Base-by-base conservation (phyloP, 2,329 filamentous ascomycete species). In the Hypomyces rosellus region DNA sequence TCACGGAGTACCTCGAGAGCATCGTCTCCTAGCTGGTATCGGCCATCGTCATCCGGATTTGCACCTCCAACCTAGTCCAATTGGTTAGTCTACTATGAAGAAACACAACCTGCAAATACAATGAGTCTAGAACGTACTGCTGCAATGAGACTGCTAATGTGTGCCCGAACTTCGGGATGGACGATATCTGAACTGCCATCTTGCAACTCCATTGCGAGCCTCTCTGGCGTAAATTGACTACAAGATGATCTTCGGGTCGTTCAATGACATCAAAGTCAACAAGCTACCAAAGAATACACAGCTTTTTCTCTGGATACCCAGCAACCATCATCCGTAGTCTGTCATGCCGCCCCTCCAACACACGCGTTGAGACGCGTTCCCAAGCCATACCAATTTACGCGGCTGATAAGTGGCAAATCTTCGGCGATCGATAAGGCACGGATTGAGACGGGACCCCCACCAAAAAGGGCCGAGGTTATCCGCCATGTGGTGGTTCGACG, bases 71-170 rank as follows among this genome's bases (percentile, higher is more conserved):
- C 84, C 89, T 96, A 46, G 18, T 36, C 36, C 9, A 9, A 5
- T 34, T 7, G 20, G 46, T 63, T 22, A 65, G 60, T 36, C 52
- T 2, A 5, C 38, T 51, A 18, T 11, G 5, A 7, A 20, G n/a
- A 30, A n/a, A 20, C 20, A 20, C 6, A 15, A 16, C 16, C 16
- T 41, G 13, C 9, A 30, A 30, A 30, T 30, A 11, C 36, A 38
- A n/a, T 16, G 36, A 16, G 14, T 12, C 34, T 44, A 59, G 54
- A 78, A 49, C 86, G 65, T 77, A 95, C 91, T 54, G 93, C 93
- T 63, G 91, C 92, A 56, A 96, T 88, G 33, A 99, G 83, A 72
- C 89, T 95, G 72, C 88, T 92, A 64, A 99, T 85, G 70, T 96
- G 89, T 25, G 91, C 90, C 64, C 91, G 86, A 62, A 96, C 89